Base-by-base conservation (phyloP, 176 grass and related monocot species). In the Avena sativa region DNA sequence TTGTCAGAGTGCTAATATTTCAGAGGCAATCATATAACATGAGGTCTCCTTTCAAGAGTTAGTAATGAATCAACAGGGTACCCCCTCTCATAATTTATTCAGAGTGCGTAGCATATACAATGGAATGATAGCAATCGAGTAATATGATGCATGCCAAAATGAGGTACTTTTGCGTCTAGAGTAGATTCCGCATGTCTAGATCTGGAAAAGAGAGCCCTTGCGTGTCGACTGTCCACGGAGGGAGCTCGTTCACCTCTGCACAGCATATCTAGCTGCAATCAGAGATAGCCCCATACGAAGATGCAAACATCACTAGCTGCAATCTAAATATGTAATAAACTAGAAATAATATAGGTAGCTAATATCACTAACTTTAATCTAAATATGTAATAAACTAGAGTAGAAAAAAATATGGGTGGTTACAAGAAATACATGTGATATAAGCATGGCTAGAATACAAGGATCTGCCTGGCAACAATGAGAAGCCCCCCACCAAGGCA, bases 351-450 rank as follows among this genome's bases (percentile, higher is more conserved):
- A 43, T 43, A 43, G 40, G 6, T 43, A 7, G 40, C 8, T 8
- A n/a, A 80, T 67, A 84, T 81, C 15, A 55, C 71, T 81, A 81
- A 12, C 52, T 91, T 80, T 36, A 74, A 49, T 80, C 11, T 67
- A 84, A 75, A 52, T n/a, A 44, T 17, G 48, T 16, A 47, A 51
- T 60, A 17, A 91, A 68, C 53, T 87, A 76, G 40, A 43, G 32
- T 34, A 34, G 32, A 8, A 30, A 80, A 75, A 87, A 81, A 52
- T 76, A 70, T 8, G 88, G 84, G 58, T 87, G 72, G 61, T 91
- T 88, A 88, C 86, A 85, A 76, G 81, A 91, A 30, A 91, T 70
- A 70, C 81, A 88, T 30, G 58, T 25, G 16, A 61, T 76, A 69
- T 76, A 84, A 81, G 61, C 61, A 85, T 85, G 13, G 75, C 60